Evolutionary conservation across 2,329 filamentous ascomycete genomes (phyloP).

Genomic region (Mycosphaerella sp.): DNA sequence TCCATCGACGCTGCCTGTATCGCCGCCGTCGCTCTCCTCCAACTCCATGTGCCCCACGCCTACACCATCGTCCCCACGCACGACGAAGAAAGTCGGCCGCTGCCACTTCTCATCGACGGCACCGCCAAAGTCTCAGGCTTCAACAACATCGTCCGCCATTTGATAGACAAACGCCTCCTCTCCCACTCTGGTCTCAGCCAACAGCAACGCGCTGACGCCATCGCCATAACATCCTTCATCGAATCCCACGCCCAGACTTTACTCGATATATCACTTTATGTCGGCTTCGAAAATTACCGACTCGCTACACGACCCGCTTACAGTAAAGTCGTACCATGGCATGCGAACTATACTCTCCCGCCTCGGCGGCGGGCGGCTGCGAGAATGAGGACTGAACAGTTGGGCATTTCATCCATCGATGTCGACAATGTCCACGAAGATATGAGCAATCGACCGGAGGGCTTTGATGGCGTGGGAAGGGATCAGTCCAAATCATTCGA

Average conservation of each 20-base stretch:
- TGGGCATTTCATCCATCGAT: slow-evolving; percentile 44
- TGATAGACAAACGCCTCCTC: slow-evolving; percentile 34
- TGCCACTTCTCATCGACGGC: slow-evolving; percentile 46
- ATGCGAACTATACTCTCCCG: slow-evolving; percentile 80
- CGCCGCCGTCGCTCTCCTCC: slow-evolving; percentile 71
- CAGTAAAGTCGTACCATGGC: slow-evolving; percentile 72
- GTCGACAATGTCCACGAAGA: slow-evolving; percentile 38
- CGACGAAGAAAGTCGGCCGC: slow-evolving; percentile 21
- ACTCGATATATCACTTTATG: slow-evolving; percentile 80
- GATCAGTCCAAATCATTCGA: slow-evolving; percentile 24
- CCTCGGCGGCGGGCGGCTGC: slow-evolving; percentile 65
- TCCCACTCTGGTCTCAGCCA: neutral
- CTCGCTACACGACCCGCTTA: slow-evolving; percentile 71
- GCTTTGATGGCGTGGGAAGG: slow-evolving; percentile 29
- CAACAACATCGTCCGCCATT: slow-evolving; percentile 53
- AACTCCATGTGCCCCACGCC: slow-evolving; percentile 45
- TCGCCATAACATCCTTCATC: slow-evolving; percentile 50
- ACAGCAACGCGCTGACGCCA: slow-evolving; percentile 37
- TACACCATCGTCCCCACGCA: slow-evolving; percentile 65
- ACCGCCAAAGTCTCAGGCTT: slow-evolving; percentile 55
- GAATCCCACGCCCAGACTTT: slow-evolving; percentile 68
- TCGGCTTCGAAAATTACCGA: slow-evolving; percentile 82
- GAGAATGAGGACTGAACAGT: slow-evolving; percentile 54
- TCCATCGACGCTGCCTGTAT: slow-evolving; percentile 91
- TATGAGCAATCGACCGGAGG: slow-evolving; percentile 31